Evolutionary conservation across 2,329 filamentous ascomycete genomes (phyloP), one percentile per base, ranked within the genome.

Genomic region (Colletotrichum spaethianum): DNA sequence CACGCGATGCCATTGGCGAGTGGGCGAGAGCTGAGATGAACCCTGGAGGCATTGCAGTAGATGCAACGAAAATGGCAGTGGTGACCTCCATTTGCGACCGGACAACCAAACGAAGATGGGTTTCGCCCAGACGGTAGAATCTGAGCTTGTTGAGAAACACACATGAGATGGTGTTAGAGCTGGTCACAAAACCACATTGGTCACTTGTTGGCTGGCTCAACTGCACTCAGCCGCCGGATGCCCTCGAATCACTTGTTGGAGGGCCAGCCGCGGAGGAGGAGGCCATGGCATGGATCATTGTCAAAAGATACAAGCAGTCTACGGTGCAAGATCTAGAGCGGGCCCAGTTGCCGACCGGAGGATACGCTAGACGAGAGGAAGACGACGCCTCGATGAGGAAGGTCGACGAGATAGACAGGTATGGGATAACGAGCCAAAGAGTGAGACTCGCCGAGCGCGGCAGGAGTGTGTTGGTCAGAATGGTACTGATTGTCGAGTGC

Each of bases 401-500:
- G 52, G 65, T 48, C 65, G 53, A 59, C 38, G 50, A 63, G 42
- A 59, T 59, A 59, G 31, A 42, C 68, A 57, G 23, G 42, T 40
- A 61, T 61, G 53, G 33, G 23, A 18, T 40, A 40, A 48, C 26
- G 42, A 40, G 67, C 20, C n/a, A 46, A 70, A 46, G 20, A 61
- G 28, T 28, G 50, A 52, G 50, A 68, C 68, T 71, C 63, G 65
- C 69, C 65, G 64, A 59, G 69, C 31, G 59, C 65, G 63, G 65
- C 65, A 36, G 16, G 48, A n/a, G 28, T 3, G 28, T 59, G 36
- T 59, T 52, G 28, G 59, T 60, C 42, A 44, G 44, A 11, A 42
- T 36, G 18, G 26, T 46, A 20, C 33, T 60, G 20, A 14, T 9
- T 18, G 28, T 50, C 9, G 44, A 53, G 14, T 42, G 42, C 11